Conservation (phyloP, 225 moss, liverwort and hornwort genomes). For the Ulota crispa region DNA sequence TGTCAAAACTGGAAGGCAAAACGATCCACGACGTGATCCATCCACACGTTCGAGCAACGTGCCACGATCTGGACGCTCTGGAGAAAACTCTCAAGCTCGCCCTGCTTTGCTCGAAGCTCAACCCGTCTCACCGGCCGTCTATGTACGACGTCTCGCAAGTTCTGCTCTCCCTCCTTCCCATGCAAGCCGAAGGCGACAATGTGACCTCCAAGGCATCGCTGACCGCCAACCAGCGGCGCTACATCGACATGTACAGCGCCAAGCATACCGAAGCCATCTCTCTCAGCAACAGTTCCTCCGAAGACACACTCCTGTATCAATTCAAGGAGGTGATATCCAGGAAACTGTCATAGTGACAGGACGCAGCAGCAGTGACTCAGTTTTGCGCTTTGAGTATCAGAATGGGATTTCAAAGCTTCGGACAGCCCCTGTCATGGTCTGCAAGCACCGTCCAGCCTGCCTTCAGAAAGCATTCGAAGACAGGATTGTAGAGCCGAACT, state of each 20-base stretch:
- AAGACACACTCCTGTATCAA: constrained; percentile 69
- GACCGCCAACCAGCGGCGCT: constrained; percentile 51
- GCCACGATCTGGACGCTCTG: constrained; percentile 56
- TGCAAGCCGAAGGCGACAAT: constrained; percentile 39
- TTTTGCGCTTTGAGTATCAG: constrained; percentile 21
- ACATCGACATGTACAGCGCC: constrained; percentile 77
- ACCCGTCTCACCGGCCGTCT: constrained; percentile 67
- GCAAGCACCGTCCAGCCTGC: constrained; percentile 4
- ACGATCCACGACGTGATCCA: constrained; percentile 68
- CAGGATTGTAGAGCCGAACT: constrained; percentile 7
- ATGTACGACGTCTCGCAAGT: constrained; percentile 94
- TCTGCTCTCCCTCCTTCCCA: constrained; percentile 71
- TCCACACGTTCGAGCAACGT: constrained; percentile 62
- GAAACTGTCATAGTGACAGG: constrained; percentile 33
- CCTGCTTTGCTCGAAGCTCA: constrained; percentile 75
- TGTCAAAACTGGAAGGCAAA: constrained; percentile 68
- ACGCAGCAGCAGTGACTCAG: neutral
- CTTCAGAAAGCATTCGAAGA: constrained; percentile 8
- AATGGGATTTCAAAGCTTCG: neutral
- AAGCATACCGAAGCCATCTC: constrained; percentile 68
- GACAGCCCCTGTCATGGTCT: neutral
- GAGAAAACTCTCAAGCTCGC: constrained; percentile 91
- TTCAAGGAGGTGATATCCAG: constrained; percentile 84
- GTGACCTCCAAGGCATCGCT: constrained; percentile 40
- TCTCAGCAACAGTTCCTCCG: constrained; percentile 69